These are phyloP conservation scores for Globisporangium cylindrosporum DNA, from an alignment of 352 stramenopile genomes.

Conservation along the genomic window DNA sequence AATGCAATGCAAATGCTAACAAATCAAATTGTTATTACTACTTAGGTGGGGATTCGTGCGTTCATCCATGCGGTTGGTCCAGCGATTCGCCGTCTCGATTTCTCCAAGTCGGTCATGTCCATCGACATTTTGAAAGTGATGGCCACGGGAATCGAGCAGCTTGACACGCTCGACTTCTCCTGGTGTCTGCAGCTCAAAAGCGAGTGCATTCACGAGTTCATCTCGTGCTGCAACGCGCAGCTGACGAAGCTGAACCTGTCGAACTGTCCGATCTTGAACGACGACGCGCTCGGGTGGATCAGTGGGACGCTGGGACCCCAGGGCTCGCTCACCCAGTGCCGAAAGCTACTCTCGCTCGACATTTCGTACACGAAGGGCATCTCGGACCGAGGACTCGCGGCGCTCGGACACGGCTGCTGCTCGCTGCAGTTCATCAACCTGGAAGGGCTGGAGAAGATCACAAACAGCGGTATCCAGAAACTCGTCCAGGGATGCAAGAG, in stretches of 20 bases:
- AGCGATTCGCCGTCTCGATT: slow-evolving; percentile 45
- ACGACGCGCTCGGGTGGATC: slow-evolving; percentile 74
- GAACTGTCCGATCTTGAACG: slow-evolving; percentile 52
- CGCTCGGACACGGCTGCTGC: slow-evolving; percentile 46
- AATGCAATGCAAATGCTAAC: not conserved
- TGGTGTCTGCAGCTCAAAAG: slow-evolving; percentile 48
- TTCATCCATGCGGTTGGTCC: slow-evolving; percentile 61
- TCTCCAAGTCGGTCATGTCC: slow-evolving; percentile 44
- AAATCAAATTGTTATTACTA: not conserved
- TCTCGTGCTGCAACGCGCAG: slow-evolving; percentile 61
- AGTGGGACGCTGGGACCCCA: slow-evolving; percentile 58
- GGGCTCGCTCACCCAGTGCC: slow-evolving; percentile 61
- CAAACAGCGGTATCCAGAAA: slow-evolving; percentile 40
- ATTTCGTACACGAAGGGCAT: slow-evolving; percentile 60
- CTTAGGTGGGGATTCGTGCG: slow-evolving; percentile 65
- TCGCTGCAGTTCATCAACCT: slow-evolving; percentile 74
- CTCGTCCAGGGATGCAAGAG: slow-evolving; percentile 47
- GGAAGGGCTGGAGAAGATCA: slow-evolving; percentile 59
- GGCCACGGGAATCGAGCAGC: slow-evolving; percentile 51
- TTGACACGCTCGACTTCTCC: slow-evolving; percentile 62
- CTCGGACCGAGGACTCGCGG: slow-evolving; percentile 50
- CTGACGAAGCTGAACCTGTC: slow-evolving; percentile 62
- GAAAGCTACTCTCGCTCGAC: slow-evolving; percentile 61
- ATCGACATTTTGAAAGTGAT: slow-evolving; percentile 70
- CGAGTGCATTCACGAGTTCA: slow-evolving; percentile 61